Evolutionary conservation across 805 yeast genomes (phyloP), one percentile per base, ranked within the genome.

Genomic region (Metschnikowia corniflorae): DNA sequence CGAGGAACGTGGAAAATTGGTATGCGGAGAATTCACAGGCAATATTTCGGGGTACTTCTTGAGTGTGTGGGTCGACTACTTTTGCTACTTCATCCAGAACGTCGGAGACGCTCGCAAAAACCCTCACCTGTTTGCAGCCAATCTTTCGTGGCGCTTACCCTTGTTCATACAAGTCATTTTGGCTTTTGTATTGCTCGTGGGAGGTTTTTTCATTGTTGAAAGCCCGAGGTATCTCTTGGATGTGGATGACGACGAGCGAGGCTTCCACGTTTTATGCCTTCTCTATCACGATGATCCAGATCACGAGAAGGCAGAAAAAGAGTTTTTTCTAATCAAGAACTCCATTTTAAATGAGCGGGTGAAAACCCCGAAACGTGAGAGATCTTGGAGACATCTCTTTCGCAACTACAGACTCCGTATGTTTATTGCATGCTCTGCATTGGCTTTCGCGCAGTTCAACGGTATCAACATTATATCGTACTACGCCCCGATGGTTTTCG

Each of bases 201-300:
- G 97, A 3, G 82, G 95, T 1, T 76, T 80, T 36, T 68, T 83
- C 40, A 78, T 89, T 25, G 88, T 86, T 5, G 97, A 88, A 53
- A 80, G 89, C 32, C 97, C 97, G 5, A 71, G 96, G 47, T 88
- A 96, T 95, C 67, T 89, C 35, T 63, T 89, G 24, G 89, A 85
- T 56, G 82, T 82, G 43, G 95, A 87, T 54, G 75, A 71, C 46
- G 86, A 81, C 43, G 75, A 70, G 35, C 70, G 71, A 41, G 80
- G 79, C 4, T 72, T 63, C 40, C 54, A 66, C 32, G 53, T 49
- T 9, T 55, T 69, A 35, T 54, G 54, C 32, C 53, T 65, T 15
- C 53, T 68, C 34, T 59, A 59, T 39, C 53, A 58, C 40, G 58
- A 62, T 14, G 51, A 60, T 19, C 50, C 53, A 7, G 63, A 62